Evolutionary conservation across 805 yeast genomes (phyloP).

Genomic region (Millerozyma miso): DNA sequence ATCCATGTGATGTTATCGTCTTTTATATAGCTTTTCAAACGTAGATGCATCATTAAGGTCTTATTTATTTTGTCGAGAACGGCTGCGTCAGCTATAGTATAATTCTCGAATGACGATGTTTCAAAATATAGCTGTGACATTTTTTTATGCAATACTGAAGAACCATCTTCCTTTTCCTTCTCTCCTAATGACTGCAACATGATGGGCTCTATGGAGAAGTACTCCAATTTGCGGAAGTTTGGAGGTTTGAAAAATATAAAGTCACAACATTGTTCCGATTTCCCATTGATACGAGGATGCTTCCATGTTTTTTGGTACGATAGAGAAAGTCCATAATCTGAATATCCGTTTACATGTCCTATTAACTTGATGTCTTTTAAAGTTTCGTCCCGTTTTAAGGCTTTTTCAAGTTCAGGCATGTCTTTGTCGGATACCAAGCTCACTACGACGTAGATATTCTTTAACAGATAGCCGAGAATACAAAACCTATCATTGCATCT

Average conservation of each 20-base stretch:
- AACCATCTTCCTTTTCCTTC: slow-evolving; percentile 4
- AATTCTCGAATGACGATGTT: neutral
- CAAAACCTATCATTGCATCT: slow-evolving; percentile 2
- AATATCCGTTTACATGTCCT: slow-evolving; percentile 12
- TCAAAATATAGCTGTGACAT: neutral
- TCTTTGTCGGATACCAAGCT: slow-evolving; percentile 6
- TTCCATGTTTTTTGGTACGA: slow-evolving; percentile 2
- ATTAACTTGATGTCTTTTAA: slow-evolving; percentile 12
- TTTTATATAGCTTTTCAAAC: neutral
- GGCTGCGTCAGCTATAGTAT: slow-evolving; percentile 22
- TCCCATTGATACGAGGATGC: slow-evolving; percentile 12
- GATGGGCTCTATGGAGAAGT: slow-evolving; percentile 72
- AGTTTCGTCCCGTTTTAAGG: neutral
- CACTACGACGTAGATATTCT: slow-evolving; percentile 19
- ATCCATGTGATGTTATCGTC: neutral
- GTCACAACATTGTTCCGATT: slow-evolving; percentile 5
- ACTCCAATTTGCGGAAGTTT: slow-evolving; percentile 63
- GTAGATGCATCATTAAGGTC: slow-evolving; percentile 13
- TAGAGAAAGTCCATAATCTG: slow-evolving; percentile 6
- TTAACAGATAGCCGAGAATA: slow-evolving; percentile 23
- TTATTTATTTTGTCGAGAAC: slow-evolving; percentile 32
- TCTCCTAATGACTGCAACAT: slow-evolving; percentile 48
- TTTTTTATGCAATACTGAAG: neutral
- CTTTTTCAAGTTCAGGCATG: neutral
- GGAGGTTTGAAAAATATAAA: slow-evolving; percentile 65